phyloP scores from a whole-genome alignment of 1,284 basidiomycete species.

The Phaffia rhodozyma region DNA sequence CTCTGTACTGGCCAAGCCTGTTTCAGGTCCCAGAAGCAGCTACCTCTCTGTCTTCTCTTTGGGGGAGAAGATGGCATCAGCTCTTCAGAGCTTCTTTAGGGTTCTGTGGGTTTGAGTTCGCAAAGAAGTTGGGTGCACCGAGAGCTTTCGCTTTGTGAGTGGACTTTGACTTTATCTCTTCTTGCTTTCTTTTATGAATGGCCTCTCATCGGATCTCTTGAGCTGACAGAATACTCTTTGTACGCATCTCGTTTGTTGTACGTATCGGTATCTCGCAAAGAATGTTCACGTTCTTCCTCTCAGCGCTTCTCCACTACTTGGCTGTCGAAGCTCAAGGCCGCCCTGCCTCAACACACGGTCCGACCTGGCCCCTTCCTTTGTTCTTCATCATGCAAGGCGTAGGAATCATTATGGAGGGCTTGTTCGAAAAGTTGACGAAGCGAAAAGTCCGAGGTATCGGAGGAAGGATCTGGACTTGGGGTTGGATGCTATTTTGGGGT shows the following conservation, averaged over 20 bases:
- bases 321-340: conserved; percentile 6
- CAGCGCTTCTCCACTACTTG: conserved; percentile 7
- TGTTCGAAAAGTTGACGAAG: neutral
- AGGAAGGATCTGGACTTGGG: conserved; percentile 3
- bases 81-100: conserved; percentile 11
- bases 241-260: neutral
- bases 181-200: neutral
- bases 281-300: conserved; percentile 9
- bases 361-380: conserved; percentile 11
- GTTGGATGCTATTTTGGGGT: conserved; percentile 10
- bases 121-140: neutral
- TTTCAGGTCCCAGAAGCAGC: conserved; percentile 10
- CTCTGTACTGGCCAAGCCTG: conserved; percentile 13
- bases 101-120: conserved; percentile 1
- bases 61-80: conserved; percentile 6
- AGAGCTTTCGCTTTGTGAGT: conserved; percentile 2
- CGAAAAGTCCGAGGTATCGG: neutral
- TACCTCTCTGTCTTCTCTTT: conserved; percentile 7
- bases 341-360: neutral
- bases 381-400: conserved; percentile 17
- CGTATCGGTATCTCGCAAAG: neutral
- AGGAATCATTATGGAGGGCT: conserved; percentile 10
- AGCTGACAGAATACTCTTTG: neutral
- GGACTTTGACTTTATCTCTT: too few relatives aligned
- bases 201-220: too few relatives aligned